Base-by-base conservation (phyloP, 1,139 yeast species). In the Pichia sp. region DNA sequence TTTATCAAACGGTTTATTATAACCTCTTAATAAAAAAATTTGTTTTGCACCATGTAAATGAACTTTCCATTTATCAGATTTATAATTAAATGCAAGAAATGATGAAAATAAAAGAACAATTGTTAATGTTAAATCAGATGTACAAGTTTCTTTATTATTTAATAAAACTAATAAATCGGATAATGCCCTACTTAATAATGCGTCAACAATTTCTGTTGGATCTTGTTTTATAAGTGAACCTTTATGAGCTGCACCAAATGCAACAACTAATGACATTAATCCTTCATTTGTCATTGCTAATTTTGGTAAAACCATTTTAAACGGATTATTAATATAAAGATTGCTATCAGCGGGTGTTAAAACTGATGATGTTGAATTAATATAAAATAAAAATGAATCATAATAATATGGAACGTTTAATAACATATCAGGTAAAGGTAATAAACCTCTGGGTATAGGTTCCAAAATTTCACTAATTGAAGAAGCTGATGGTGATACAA, bases 31-130 rank as follows among this genome's bases (percentile, higher is more conserved):
- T 51, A 73, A 61, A 29, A 84, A 72, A 35, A 84, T 80, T 56
- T 80, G 85, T 47, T 81, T 67, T 0, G 90, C 90, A 0, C 90
- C 92, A 40, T 73, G 68, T 45, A 80, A 66, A 60, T 83, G 92
- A 2, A 82, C 74, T 53, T 81, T 69, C 74, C 87, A 86, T 43
- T 71, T 71, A 35, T 70, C 70, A 30, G 69, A 66, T 50, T 73
- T 73, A 11, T 73, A 70, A 30, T 71, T 65, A 43, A 78, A 68
- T n/a, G 77, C 73, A 54, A 81, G 83, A 57, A 77, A 80, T 36
- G 83, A 76, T n/a, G 82, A 72, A 24, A 84, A 64, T 51, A 82
- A 62, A 48, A 82, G 61, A 0, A 82, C 81, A 1, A 85, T 70
- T 0, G 87, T 83, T 39, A 84, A 64, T 0, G 90, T 78, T n/a